These are phyloP conservation scores for Talaromyces funiculosus DNA, from an alignment of 2,329 filamentous ascomycete genomes.

Conservation along the genomic window DNA sequence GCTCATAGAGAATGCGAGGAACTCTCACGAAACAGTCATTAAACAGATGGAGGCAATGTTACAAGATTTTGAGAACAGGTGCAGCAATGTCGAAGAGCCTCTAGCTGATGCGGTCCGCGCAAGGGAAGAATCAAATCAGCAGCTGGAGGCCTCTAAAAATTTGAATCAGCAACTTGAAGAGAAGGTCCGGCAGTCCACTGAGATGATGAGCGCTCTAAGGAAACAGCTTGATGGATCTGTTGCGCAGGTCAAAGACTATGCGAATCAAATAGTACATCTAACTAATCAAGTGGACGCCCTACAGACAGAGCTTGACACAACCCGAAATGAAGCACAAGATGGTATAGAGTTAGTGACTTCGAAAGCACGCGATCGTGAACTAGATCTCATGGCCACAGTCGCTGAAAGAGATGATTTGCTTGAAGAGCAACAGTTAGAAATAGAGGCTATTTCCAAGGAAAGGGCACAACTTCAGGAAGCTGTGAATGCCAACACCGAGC, in stretches of 20 bases:
- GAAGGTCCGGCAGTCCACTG: constrained; percentile 31
- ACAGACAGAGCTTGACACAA: constrained; percentile 33
- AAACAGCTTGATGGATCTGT: constrained; percentile 36
- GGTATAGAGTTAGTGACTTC: constrained; percentile 23
- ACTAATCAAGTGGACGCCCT: constrained; percentile 27
- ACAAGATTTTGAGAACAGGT: constrained; percentile 52
- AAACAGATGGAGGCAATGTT: constrained; percentile 50
- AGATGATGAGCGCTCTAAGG: constrained; percentile 35
- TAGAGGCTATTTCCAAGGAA: constrained; percentile 22
- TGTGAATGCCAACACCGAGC: constrained; percentile 16
- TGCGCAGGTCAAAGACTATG: constrained; percentile 33
- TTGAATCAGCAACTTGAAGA: constrained; percentile 15
- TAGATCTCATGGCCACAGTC: constrained; percentile 38
- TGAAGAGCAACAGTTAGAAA: constrained; percentile 36
- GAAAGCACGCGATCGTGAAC: constrained; percentile 32
- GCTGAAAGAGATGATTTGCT: constrained; percentile 43
- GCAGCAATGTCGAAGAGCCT: constrained; percentile 51
- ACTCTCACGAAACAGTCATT: constrained; percentile 45
- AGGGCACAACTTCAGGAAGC: constrained; percentile 13
- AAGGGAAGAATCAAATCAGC: constrained; percentile 28
- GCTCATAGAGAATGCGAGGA: constrained; percentile 39
- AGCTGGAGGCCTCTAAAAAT: constrained; percentile 26
- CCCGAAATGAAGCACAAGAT: constrained; percentile 29
- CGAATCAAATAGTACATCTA: constrained; percentile 35
- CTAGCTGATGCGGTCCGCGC: constrained; percentile 39